Evolutionary conservation across 1,284 basidiomycete species (phyloP), one percentile per base, ranked within the genome.

Genomic region (Boletus semigastroideus): DNA sequence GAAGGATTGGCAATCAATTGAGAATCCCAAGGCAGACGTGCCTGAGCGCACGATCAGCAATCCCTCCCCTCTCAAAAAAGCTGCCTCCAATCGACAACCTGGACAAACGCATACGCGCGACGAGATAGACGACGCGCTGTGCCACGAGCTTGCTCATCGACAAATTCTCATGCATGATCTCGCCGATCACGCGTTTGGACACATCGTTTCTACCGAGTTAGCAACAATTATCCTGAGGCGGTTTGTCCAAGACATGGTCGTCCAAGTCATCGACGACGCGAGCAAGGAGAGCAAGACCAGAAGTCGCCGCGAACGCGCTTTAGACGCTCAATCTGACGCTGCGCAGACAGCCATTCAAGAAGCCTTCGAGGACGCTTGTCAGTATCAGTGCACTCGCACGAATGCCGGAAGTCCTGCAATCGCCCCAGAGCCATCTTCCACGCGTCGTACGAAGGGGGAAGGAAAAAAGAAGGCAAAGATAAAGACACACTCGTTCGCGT

Each of bases 141-240:
- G 25, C 11, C 50, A 54, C 13, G 58, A 57, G 9, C 33, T 58
- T 12, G 36, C 56, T 0, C 11, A 7, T 22, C 34, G 25, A 28
- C 44, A 17, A 10, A 19, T 19, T 13, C 20, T 53, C 3, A 34
- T 41, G 43, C 22, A 46, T 0, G 57, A 59, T 25, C 54, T 59
- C 20, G 52, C 58, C 0, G 46, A 57, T 10, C 57, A 59, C 7
- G 30, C 53, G 2, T 47, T 59, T 2, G 54, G 54, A 5, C 54
- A 51, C 39, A 38, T 53, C 10, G 51, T 59, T 0, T 51, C 57
- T 3, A 45, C 49, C 2, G 11, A 36, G 14, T n/a, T 52, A 42
- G 58, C 55, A 1, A 46, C 4, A 6, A 48, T 44, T 20, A 51
- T 54, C 2, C 5, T 60, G 0, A 20, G 11, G 1, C 3, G 47